These are phyloP conservation scores for Graphiopsis chlorocephala DNA, from an alignment of 2,329 filamentous ascomycete genomes.

Conservation along the genomic window DNA sequence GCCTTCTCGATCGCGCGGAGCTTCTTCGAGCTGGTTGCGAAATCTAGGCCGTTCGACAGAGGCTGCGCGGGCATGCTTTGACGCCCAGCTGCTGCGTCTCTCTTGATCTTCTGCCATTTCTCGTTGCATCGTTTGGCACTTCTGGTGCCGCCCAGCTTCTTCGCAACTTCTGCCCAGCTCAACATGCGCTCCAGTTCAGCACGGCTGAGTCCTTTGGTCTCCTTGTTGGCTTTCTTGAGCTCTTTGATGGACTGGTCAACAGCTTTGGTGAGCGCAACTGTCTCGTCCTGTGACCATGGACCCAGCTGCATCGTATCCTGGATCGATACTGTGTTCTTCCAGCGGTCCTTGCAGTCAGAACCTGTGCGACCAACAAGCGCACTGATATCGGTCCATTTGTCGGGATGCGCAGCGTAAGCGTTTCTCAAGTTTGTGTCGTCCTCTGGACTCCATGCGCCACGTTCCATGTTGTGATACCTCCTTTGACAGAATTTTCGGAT, in stretches of 20 bases:
- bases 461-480: slow-evolving; percentile 62
- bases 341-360: slow-evolving; percentile 67
- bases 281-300: slow-evolving; percentile 62
- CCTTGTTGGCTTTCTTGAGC: slow-evolving; percentile 42
- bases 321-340: slow-evolving; percentile 64
- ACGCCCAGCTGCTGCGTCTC: slow-evolving; percentile 12
- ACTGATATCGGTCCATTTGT: slow-evolving; percentile 62
- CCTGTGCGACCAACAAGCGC: slow-evolving; percentile 61
- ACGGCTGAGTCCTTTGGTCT: slow-evolving; percentile 35
- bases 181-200: slow-evolving; percentile 54
- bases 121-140: slow-evolving; percentile 65
- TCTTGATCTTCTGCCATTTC: slow-evolving; percentile 60
- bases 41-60: neutral
- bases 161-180: slow-evolving; percentile 64
- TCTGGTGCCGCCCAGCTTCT: slow-evolving; percentile 58
- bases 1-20: slow-evolving; percentile 21
- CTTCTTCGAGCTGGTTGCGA: slow-evolving; percentile 10
- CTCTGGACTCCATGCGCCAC: slow-evolving; percentile 58
- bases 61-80: neutral
- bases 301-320: slow-evolving; percentile 53
- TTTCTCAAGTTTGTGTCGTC: slow-evolving; percentile 56
- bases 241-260: slow-evolving; percentile 54
- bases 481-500: slow-evolving; percentile 53
- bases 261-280: slow-evolving; percentile 41
- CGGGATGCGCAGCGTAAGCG: slow-evolving; percentile 49